Base-by-base conservation (phyloP, 768 basidiomycete genomes). In the Mycena filopes region DNA sequence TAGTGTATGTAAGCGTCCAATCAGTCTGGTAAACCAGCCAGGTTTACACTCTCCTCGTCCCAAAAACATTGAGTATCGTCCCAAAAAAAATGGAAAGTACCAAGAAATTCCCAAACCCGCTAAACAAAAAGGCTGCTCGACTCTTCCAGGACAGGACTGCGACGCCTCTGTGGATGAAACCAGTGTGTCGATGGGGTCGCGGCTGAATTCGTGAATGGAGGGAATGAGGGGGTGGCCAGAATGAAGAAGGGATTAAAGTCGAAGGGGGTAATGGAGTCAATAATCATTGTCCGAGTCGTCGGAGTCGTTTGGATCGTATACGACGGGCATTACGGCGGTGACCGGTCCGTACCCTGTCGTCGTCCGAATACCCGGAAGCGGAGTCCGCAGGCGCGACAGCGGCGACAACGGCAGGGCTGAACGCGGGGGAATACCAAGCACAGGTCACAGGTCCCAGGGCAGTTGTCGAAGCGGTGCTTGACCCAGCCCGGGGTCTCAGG, bases 171-270 rank as follows among this genome's bases (percentile, higher is more conserved):
- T 2, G 47, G 23, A 38, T 7, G 53, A 54, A 41, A 40, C 40
- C 23, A 25, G 53, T 54, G 53, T 16, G 40, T n/a, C 40, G 53
- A 23, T 25, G 53, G 53, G 23, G 29, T 36, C 38, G 26, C 26
- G 16, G n/a, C 38, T 7, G 26, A 42, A 25, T 25, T 18, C 18
- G 53, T 23, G 26, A 4, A 20, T 10, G 23, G 26, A 18, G 4
- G 15, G 38, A 20, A 7, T 38, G 18, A 38, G 13, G 49, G 29
- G 55, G 28, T 45, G 55, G 55, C 55, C 42, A 55, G 55, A 55
- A 55, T 2, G 55, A 55, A 55, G 55, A 55, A 55, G n/a, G 42
- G 11, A 55, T 55, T 55, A 45, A 31, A 45, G 20, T 45, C 45
- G 23, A n/a, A 29, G 16, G 55, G 11, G 41, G 12, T 31, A 29